A percentile compares a stretch with the other conserved stretches of the same genome.
Conservation (phyloP, 1,284 basidiomycete genomes). For the Austropuccinia psidii region DNA sequence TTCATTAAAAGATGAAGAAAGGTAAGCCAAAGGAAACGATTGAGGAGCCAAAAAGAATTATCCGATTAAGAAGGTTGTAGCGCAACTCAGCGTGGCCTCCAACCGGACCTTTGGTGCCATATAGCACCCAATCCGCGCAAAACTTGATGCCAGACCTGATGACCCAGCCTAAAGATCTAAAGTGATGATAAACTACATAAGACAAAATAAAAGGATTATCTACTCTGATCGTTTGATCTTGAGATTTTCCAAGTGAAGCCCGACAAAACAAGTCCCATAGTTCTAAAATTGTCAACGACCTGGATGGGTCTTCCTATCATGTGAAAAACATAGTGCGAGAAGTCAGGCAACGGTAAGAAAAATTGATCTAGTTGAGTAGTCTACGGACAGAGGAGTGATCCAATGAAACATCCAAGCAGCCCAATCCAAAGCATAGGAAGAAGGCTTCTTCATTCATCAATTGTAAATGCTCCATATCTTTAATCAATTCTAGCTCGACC, state of each 20-base stretch:
- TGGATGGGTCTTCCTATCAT: constrained; percentile 35
- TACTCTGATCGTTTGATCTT: constrained; percentile 43
- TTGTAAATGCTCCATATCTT: constrained; percentile 83
- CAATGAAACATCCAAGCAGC: constrained; percentile 15
- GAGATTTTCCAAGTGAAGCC: not conserved
- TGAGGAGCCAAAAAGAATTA: constrained; percentile 9
- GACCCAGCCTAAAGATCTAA: constrained; percentile 95
- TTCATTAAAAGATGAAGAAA: not conserved
- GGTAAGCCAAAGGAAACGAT: constrained; percentile 8
- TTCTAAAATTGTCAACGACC: constrained; percentile 35
- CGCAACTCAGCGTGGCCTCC: constrained; percentile 90
- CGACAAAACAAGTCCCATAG: constrained; percentile 34
- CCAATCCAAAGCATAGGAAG: constrained; percentile 60
- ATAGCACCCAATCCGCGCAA: constrained; percentile 87
- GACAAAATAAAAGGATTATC: constrained; percentile 90
- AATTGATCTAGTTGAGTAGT: constrained; percentile 37
- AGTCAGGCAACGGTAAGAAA: constrained; percentile 27
- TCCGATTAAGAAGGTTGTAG: too few relatives aligned
- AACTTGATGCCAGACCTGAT: constrained; percentile 95
- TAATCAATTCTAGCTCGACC: constrained; percentile 47
- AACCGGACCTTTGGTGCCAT: constrained; percentile 70
- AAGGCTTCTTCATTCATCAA: constrained; percentile 85
- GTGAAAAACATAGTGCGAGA: not conserved
- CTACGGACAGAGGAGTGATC: constrained; percentile 33
- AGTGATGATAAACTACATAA: constrained; percentile 90